Evolutionary conservation across 192 early-diverging fungal genomes (phyloP), one percentile per base, ranked within the genome.

Genomic region (Phlyctochytrium planicorne): DNA sequence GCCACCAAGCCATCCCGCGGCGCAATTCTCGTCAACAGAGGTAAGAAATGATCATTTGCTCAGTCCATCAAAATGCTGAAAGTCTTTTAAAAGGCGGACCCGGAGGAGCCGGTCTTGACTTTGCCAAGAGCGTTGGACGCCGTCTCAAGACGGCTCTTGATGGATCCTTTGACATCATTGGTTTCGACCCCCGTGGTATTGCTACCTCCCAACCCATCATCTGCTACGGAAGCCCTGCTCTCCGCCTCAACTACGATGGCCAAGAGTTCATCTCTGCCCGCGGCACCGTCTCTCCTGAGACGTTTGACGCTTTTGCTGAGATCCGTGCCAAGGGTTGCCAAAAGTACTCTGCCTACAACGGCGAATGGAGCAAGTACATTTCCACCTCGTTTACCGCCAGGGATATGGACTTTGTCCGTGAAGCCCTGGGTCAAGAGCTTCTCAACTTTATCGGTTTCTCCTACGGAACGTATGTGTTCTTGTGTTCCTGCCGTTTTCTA

Each of bases 401-500:
- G 24, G 79, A 80, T 60, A 75, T 80, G 69, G 76, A 80, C 14
- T 3, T 70, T 0, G 68, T 80, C n/a, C 30, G 76, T 0, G 59
- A 78, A 34, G 69, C 70, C 3, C 64, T 79, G 29, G 73, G 76
- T 1, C 34, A 74, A 60, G 59, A 75, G 30, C 12, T 67, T 14
- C 52, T 75, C 30, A 65, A 78, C 52, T 80, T 75, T 52, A 75
- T 65, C 63, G 79, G 79, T 1, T 74, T 77, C 53, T 72, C 69
- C 4, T 80, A 80, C 62, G 79, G 79, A 10, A 68, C 79, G 37
- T 65, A 29, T 24, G 55, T 12, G 6, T 25, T 50, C 40, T n/a
- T n/a, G n/a, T n/a, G n/a, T n/a, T n/a, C n/a, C n/a, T n/a, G n/a
- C n/a, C n/a, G n/a, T n/a, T n/a, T n/a, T n/a, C n/a, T n/a, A n/a